Conservation (phyloP, 495 filamentous ascomycete species). For the Corynascus novoguineensis region DNA sequence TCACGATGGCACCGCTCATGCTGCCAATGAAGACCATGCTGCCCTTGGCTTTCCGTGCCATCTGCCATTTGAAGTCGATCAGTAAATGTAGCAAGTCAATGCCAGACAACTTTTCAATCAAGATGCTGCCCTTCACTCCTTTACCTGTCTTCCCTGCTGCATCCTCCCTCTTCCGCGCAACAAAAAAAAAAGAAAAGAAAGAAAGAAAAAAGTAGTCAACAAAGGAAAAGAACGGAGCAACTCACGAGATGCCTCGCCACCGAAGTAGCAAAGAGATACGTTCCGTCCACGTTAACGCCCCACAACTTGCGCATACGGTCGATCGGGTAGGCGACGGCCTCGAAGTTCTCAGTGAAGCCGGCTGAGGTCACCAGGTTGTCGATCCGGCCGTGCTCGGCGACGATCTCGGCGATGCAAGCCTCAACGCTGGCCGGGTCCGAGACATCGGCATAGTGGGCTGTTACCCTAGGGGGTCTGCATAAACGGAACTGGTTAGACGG, state of each 20-base stretch:
- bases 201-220: neutral
- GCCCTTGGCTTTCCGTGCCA: slow-evolving; percentile 70
- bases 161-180: too few species aligned
- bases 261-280: slow-evolving; percentile 78
- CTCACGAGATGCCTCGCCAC: slow-evolving; percentile 74
- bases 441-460: slow-evolving; percentile 85
- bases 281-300: slow-evolving; percentile 92
- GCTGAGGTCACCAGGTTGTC: slow-evolving; percentile 93
- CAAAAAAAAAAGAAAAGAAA: neutral
- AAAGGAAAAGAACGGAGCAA: neutral
- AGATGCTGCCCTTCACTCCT: too few species aligned
- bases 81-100: neutral
- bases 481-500: too few species aligned
- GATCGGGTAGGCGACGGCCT: slow-evolving; percentile 79
- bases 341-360: slow-evolving; percentile 93
- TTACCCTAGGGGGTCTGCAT: slow-evolving; percentile 72
- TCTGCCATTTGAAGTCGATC: slow-evolving; percentile 27
- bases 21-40: slow-evolving; percentile 92
- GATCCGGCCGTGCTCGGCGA: slow-evolving; percentile 66
- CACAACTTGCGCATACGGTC: slow-evolving; percentile 88
- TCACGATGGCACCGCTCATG: slow-evolving; percentile 91
- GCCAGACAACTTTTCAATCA: too few species aligned
- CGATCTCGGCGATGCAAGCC: slow-evolving; percentile 60
- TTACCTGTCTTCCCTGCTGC: neutral
- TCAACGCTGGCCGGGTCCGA: slow-evolving; percentile 72